phyloP scores from a whole-genome alignment of 106 monocot genomes.

The Triglochin maritima region DNA sequence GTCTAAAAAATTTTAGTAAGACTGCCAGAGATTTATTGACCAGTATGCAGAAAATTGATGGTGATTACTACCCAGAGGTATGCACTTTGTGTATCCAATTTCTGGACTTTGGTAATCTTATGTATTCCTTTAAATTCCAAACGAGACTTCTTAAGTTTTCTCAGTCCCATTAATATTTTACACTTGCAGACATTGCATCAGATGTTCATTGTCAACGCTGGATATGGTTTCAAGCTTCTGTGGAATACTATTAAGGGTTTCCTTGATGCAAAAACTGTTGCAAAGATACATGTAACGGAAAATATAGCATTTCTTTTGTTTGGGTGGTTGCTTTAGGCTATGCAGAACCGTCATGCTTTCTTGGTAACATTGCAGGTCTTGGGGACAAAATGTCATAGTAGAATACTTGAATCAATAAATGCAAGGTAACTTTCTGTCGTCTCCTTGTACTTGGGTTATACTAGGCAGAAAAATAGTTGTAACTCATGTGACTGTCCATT shows the following conservation, averaged over 20 bases:
- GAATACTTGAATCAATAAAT: conserved; percentile 75
- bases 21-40: conserved; percentile 19
- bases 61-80: conserved; percentile 34
- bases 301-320: not conserved
- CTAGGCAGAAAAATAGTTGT: too few species aligned
- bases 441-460: too few species aligned
- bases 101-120: not conserved
- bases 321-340: not conserved
- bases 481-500: not conserved
- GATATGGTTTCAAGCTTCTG: conserved; percentile 78
- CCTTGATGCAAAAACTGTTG: conserved; percentile 75
- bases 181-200: conserved; percentile 74
- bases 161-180: not conserved
- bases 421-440: conserved; percentile 29
- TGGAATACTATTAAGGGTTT: conserved; percentile 92
- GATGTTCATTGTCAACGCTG: conserved; percentile 96
- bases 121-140: too few species aligned
- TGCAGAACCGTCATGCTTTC: too few species aligned
- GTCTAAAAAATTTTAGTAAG: conserved; percentile 26
- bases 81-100: not conserved
- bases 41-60: conserved; percentile 29
- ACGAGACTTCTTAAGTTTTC: too few species aligned
- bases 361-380: conserved; percentile 39
- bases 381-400: conserved; percentile 77
- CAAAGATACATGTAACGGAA: conserved; percentile 82